phyloP scores from a whole-genome alignment of 805 yeast species.

The Blastobotrys americana region DNA sequence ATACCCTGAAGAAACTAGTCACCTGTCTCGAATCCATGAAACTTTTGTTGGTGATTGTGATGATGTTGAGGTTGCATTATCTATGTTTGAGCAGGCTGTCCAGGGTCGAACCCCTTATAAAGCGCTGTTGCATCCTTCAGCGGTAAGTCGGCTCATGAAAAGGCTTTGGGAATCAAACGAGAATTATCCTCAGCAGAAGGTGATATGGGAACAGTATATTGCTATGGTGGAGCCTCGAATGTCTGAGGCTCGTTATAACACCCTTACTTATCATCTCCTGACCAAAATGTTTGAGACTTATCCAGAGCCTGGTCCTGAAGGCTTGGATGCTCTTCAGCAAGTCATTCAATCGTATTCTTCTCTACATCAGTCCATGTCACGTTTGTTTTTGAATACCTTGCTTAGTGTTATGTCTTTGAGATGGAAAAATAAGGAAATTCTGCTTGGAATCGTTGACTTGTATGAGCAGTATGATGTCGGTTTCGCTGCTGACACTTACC shows the following conservation, averaged over 20 bases:
- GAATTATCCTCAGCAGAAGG: slow-evolving; percentile 58
- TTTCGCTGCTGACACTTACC: slow-evolving; percentile 61
- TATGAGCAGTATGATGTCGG: slow-evolving; percentile 51
- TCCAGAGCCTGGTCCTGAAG: slow-evolving; percentile 44
- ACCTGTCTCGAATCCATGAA: slow-evolving; percentile 60
- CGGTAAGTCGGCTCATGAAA: slow-evolving; percentile 58
- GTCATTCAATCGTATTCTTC: slow-evolving; percentile 50
- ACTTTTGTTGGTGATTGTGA: slow-evolving; percentile 71
- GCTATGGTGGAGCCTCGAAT: slow-evolving; percentile 29
- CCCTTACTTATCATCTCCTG: slow-evolving; percentile 63
- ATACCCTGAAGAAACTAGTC: slow-evolving; percentile 35
- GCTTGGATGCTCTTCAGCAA: slow-evolving; percentile 49
- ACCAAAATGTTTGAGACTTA: slow-evolving; percentile 57
- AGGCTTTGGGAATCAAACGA: slow-evolving; percentile 36
- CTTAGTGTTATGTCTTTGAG: slow-evolving; percentile 54
- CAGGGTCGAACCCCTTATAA: slow-evolving; percentile 64
- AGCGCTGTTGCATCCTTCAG: slow-evolving; percentile 65
- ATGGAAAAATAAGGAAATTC: slow-evolving; percentile 65
- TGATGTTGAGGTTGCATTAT: slow-evolving; percentile 62
- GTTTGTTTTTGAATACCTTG: slow-evolving; percentile 67
- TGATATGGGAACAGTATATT: slow-evolving; percentile 37
- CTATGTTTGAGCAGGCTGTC: slow-evolving; percentile 68
- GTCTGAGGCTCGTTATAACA: slow-evolving; percentile 29
- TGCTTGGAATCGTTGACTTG: slow-evolving; percentile 55
- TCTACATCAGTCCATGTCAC: slow-evolving; percentile 60